Evolutionary conservation across 2,329 filamentous ascomycete genomes (phyloP).

Genomic region (Arachnopeziza araneosa): DNA sequence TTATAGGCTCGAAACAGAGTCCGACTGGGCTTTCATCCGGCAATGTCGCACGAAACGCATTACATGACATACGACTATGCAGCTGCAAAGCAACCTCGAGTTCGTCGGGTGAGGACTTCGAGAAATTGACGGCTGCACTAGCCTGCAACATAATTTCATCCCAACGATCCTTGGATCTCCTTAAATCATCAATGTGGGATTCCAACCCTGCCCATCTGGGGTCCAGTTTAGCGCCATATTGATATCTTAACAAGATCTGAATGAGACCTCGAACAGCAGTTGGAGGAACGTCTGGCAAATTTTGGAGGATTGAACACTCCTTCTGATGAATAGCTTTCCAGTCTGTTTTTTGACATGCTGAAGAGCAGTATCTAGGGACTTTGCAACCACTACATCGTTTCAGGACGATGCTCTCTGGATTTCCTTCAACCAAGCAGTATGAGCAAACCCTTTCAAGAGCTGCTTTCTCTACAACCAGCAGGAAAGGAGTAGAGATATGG

Average conservation of each 20-base stretch:
- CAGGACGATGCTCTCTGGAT: slow-evolving; percentile 3
- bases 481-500: slow-evolving; percentile 19
- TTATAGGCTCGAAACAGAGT: slow-evolving; percentile 48
- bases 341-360: slow-evolving; percentile 47
- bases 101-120: slow-evolving; percentile 34
- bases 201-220: slow-evolving; percentile 36
- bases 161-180: slow-evolving; percentile 31
- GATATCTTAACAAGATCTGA: slow-evolving; percentile 41
- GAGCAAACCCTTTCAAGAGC: slow-evolving; percentile 25
- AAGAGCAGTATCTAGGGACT: slow-evolving; percentile 48
- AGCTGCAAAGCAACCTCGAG: slow-evolving; percentile 40
- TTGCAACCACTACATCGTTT: slow-evolving; percentile 47
- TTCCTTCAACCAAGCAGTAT: slow-evolving; percentile 17
- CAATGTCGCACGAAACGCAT: slow-evolving; percentile 54
- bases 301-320: slow-evolving; percentile 46
- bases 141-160: slow-evolving; percentile 43
- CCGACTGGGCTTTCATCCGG: slow-evolving; percentile 47
- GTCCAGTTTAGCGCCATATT: slow-evolving; percentile 25
- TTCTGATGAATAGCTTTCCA: slow-evolving; percentile 48
- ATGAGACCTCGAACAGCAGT: slow-evolving; percentile 51
- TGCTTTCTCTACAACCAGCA: slow-evolving; percentile 25
- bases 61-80: slow-evolving; percentile 55
- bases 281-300: slow-evolving; percentile 39
- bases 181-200: slow-evolving; percentile 40
- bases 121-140: slow-evolving; percentile 44